A percentile compares a stretch with the other conserved stretches of the same genome.
Conservation (phyloP, 306 rosid genomes). For the Dicorynia guianensis region DNA sequence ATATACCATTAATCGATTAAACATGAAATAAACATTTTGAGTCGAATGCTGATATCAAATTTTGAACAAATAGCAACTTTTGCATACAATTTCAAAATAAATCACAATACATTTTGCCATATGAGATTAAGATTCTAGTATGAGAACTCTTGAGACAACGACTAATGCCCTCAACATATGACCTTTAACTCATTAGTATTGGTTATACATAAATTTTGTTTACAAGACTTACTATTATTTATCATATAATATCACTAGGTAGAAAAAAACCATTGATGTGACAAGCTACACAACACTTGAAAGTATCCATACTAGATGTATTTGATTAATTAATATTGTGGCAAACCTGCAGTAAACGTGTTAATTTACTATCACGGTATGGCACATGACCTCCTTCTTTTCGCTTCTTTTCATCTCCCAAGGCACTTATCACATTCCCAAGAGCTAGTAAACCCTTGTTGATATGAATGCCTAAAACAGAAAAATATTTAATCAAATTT, state of each 20-base stretch:
- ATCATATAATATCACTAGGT: background rate
- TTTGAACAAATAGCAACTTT: background rate
- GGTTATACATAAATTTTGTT: slow-evolving; percentile 9
- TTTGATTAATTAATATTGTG: slow-evolving; percentile 1
- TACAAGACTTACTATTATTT: background rate
- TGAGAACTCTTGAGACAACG: background rate
- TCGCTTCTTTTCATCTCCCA: slow-evolving; percentile 95
- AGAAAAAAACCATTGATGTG: background rate
- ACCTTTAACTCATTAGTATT: slow-evolving; percentile 4
- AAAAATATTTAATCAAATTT: slow-evolving; percentile 1
- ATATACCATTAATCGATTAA: background rate
- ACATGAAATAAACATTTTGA: slow-evolving; percentile 3
- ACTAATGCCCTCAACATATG: slow-evolving; percentile 9
- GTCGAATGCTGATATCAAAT: slow-evolving; percentile 14
- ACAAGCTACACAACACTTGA: background rate
- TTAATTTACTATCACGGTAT: slow-evolving; percentile 94
- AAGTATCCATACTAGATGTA: background rate
- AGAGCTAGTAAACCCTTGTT: slow-evolving; percentile 92
- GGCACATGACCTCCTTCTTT: slow-evolving; percentile 98
- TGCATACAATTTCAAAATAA: slow-evolving; percentile 22
- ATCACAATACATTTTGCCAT: slow-evolving; percentile 9
- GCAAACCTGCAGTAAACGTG: slow-evolving; percentile 88
- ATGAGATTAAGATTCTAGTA: slow-evolving; percentile 12
- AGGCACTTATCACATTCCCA: slow-evolving; percentile 94
- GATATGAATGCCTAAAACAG: slow-evolving; percentile 85